Percentiles rank a stretch among this genome's conserved stretches.
Conservation (phyloP, 352 stramenopile species). For the Albugo candida region DNA sequence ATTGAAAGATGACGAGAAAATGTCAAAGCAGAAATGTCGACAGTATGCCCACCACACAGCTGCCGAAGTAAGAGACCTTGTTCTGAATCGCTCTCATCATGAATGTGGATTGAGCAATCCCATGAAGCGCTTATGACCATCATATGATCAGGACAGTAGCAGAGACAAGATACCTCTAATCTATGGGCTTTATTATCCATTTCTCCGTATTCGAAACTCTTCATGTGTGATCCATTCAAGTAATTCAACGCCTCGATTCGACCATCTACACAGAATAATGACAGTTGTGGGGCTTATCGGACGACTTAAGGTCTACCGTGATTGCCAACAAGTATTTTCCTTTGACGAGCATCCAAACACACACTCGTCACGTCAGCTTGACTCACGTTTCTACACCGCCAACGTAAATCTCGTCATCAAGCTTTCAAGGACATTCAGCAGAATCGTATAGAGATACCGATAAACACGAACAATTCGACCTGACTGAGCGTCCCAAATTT, state of each 20-base stretch:
- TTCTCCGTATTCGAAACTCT: slow-evolving; percentile 59
- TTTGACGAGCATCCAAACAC: slow-evolving; percentile 59
- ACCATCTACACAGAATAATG: slow-evolving; percentile 14
- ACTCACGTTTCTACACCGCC: slow-evolving; percentile 19
- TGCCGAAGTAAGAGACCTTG: slow-evolving; percentile 47
- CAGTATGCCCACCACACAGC: slow-evolving; percentile 45
- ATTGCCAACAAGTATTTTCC: slow-evolving; percentile 76
- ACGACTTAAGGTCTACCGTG: slow-evolving; percentile 17
- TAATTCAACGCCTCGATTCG: slow-evolving; percentile 75
- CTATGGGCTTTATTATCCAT: slow-evolving; percentile 36
- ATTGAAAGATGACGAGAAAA: slow-evolving; percentile 62
- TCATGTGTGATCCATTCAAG: slow-evolving; percentile 74
- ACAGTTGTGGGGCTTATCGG: no score
- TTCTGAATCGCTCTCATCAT: slow-evolving; percentile 73
- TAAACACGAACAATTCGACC: slow-evolving; percentile 68
- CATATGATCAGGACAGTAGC: slow-evolving; percentile 73
- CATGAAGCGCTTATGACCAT: slow-evolving; percentile 66
- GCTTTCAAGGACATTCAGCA: not conserved
- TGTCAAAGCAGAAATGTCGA: slow-evolving; percentile 58
- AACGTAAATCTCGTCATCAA: not conserved
- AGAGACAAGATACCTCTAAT: slow-evolving; percentile 54
- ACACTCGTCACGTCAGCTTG: slow-evolving; percentile 54
- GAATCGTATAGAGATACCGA: slow-evolving; percentile 10
- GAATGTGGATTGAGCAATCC: slow-evolving; percentile 65
- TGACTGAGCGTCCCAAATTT: slow-evolving; percentile 75